A percentile compares a stretch with the other conserved stretches of the same genome.
Conservation (phyloP, 2,329 filamentous ascomycete species). For the Aspergillus pseudoterreus region DNA sequence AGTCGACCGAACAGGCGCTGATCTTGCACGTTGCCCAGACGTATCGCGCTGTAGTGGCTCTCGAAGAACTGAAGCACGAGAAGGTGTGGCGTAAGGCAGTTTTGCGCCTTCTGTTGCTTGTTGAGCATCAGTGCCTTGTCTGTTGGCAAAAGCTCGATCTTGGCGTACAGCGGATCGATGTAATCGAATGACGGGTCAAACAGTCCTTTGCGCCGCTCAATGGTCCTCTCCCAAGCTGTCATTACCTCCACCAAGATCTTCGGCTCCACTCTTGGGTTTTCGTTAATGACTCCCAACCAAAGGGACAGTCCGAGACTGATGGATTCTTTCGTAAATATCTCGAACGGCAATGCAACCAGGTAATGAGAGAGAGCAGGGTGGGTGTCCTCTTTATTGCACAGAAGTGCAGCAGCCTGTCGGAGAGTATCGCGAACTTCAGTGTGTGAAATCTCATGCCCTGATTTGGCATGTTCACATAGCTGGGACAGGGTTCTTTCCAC, state of each 20-base stretch:
- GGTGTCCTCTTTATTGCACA: slow-evolving; percentile 73
- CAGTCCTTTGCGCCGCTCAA: slow-evolving; percentile 72
- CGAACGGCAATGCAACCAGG: slow-evolving; percentile 88
- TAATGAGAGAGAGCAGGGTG: slow-evolving; percentile 79
- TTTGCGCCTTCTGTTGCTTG: slow-evolving; percentile 74
- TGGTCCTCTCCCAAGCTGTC: slow-evolving; percentile 84
- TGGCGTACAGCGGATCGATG: slow-evolving; percentile 83
- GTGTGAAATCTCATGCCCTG: slow-evolving; percentile 66
- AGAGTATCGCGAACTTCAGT: slow-evolving; percentile 76
- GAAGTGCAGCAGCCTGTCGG: slow-evolving; percentile 75
- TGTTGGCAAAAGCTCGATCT: slow-evolving; percentile 88
- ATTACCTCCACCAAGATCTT: slow-evolving; percentile 82
- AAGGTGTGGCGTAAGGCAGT: slow-evolving; percentile 80
- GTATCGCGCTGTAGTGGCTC: slow-evolving; percentile 91
- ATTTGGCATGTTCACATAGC: slow-evolving; percentile 67
- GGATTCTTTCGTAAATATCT: slow-evolving; percentile 87
- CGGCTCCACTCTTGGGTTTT: slow-evolving; percentile 84
- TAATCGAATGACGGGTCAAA: slow-evolving; percentile 72
- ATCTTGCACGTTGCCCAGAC: slow-evolving; percentile 77
- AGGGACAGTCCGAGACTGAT: slow-evolving; percentile 93
- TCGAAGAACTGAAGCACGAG: slow-evolving; percentile 82
- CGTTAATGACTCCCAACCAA: slow-evolving; percentile 95
- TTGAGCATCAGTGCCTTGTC: slow-evolving; percentile 72
- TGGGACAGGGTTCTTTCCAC: slow-evolving; percentile 62
- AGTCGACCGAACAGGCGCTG: slow-evolving; percentile 79